These are phyloP conservation scores for Aphanoascus verrucosus DNA, from an alignment of 2,329 filamentous ascomycete species.

Conservation along the genomic window DNA sequence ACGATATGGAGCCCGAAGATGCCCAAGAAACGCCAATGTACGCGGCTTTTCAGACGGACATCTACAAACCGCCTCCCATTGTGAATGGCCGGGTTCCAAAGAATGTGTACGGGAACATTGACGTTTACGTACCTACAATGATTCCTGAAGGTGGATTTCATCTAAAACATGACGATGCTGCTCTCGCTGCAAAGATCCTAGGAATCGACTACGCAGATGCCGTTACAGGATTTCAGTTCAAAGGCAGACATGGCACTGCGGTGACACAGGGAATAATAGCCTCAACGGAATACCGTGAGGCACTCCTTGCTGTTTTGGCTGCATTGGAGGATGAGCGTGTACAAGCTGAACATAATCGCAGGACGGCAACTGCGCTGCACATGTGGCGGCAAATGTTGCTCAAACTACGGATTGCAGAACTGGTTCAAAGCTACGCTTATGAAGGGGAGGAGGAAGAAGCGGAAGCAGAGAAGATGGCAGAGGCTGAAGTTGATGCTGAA, in stretches of 20 bases:
- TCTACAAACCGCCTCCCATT: constrained; percentile 68
- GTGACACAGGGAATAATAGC: constrained; percentile 69
- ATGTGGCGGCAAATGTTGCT: constrained; percentile 51
- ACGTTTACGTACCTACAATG: constrained; percentile 55
- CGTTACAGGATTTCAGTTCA: constrained; percentile 81
- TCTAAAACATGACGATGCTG: constrained; percentile 48
- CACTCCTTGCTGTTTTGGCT: constrained; percentile 56
- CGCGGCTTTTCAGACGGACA: constrained; percentile 51
- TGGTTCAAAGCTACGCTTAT: constrained; percentile 51
- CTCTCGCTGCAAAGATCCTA: constrained; percentile 61
- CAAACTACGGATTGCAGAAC: constrained; percentile 58
- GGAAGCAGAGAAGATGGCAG: constrained; percentile 23
- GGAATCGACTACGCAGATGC: constrained; percentile 82
- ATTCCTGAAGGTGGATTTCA: constrained; percentile 51
- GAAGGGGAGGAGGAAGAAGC: constrained; percentile 28
- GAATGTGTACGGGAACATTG: constrained; percentile 53
- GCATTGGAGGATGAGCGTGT: constrained; percentile 57
- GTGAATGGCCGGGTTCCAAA: constrained; percentile 57
- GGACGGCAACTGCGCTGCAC: constrained; percentile 41
- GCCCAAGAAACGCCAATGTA: constrained; percentile 50
- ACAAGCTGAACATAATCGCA: constrained; percentile 49
- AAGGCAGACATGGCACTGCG: constrained; percentile 74
- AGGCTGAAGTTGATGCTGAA: constrained; percentile 20
- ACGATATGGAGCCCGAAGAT: constrained; percentile 32
- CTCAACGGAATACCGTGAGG: constrained; percentile 59